phyloP scores from a whole-genome alignment of 2,329 filamentous ascomycete genomes.

The Paecilomyces variotii region DNA sequence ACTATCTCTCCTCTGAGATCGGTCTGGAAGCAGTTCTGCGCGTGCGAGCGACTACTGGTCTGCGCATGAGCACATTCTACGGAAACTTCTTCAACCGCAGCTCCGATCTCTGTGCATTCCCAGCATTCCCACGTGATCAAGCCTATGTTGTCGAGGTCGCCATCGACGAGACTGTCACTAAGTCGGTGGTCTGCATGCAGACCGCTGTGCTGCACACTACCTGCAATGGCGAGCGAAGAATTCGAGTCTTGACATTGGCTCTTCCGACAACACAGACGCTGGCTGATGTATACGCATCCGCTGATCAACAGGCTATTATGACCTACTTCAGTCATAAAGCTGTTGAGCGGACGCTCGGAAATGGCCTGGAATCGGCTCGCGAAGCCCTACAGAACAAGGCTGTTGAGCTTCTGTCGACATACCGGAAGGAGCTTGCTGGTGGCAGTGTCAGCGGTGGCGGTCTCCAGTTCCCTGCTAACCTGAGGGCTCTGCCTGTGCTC shows the following conservation, averaged over 20 bases:
- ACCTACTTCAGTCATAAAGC: conserved; percentile 97
- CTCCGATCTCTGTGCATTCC: conserved; percentile 95
- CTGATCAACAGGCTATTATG: conserved; percentile 87
- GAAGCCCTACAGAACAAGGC: conserved; percentile 88
- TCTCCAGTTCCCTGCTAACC: conserved; percentile 86
- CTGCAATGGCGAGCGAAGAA: conserved; percentile 92
- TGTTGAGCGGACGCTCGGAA: conserved; percentile 79
- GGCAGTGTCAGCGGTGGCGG: conserved; percentile 90
- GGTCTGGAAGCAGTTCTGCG: conserved; percentile 91
- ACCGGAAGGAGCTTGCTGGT: conserved; percentile 91
- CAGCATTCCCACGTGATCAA: conserved; percentile 93
- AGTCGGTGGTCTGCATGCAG: conserved; percentile 87
- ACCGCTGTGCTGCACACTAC: conserved; percentile 94
- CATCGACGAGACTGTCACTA: conserved; percentile 88
- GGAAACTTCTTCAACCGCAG: conserved; percentile 99
- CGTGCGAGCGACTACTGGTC: conserved; percentile 85
- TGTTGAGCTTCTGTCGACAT: conserved; percentile 85
- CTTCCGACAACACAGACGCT: conserved; percentile 87
- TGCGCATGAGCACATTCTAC: conserved; percentile 97
- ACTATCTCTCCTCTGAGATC: conserved; percentile 94
- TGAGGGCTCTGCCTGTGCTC: conserved; percentile 77
- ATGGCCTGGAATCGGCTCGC: conserved; percentile 79
- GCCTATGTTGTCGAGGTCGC: conserved; percentile 97
- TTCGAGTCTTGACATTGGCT: conserved; percentile 86
- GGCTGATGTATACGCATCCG: conserved; percentile 86